Conservation (phyloP, 164 flowering plant genomes). For the Stephania cephalantha region DNA sequence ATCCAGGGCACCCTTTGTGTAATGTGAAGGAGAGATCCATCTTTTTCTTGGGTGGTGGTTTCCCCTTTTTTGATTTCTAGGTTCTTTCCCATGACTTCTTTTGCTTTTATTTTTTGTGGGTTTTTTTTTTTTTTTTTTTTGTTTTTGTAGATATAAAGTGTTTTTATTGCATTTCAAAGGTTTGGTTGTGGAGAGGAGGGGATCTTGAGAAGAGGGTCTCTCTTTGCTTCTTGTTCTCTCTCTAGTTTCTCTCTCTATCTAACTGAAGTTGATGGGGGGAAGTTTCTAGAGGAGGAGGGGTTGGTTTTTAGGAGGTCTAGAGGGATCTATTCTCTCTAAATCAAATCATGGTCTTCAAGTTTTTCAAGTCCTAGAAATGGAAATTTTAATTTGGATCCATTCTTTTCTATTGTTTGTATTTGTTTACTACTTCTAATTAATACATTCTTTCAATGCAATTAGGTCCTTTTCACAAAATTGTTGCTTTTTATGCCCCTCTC, state of each 20-base stretch:
- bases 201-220: background rate
- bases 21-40: constrained; percentile 17
- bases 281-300: constrained; percentile 13
- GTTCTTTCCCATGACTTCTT: constrained; percentile 22
- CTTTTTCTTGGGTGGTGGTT: constrained; percentile 19
- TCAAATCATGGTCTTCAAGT: background rate
- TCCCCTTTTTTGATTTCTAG: constrained; percentile 11
- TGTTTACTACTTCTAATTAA: background rate
- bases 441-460: background rate
- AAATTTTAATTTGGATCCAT: constrained; percentile 13
- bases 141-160: constrained; percentile 15
- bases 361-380: background rate
- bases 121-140: constrained; percentile 12
- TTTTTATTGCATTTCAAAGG: background rate
- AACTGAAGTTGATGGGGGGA: constrained; percentile 8
- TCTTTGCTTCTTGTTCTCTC: background rate
- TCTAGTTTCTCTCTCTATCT: background rate
- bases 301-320: constrained; percentile 5
- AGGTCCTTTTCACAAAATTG: background rate
- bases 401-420: background rate
- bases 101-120: constrained; percentile 15
- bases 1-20: constrained; percentile 25
- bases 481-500: background rate
- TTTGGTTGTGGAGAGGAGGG: constrained; percentile 5
- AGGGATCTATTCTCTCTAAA: constrained; percentile 2